Evolutionary conservation across 75 land plant genomes (phyloP), one percentile per base, ranked within the genome.

Genomic region (Sequoia sempervirens): DNA sequence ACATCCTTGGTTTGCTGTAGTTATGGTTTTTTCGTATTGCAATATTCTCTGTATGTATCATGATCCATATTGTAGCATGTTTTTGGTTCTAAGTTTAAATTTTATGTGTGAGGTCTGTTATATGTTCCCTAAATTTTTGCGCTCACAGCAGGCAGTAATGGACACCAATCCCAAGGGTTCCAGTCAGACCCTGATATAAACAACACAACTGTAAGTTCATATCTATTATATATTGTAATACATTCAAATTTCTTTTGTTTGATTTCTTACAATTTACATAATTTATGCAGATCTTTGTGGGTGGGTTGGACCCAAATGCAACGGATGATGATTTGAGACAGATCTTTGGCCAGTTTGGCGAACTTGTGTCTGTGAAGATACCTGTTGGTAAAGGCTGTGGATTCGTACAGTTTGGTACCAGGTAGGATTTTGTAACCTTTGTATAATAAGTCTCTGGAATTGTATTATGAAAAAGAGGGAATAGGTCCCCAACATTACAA

Each of bases 321-420:
- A 89, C 84, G 47, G 99, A 97, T 88, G 96, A 95, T 52, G 96
- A 94, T 69, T 90, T 97, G 36, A 92, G 88, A 82, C 88, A 92
- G 81, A 83, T 92, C 28, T 97, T 97, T 84, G 89, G 88, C 32
- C 92, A 95, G 84, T 95, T 88, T 89, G 99, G 99, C 37, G 99
- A 95, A 3, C 88, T 97, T 83, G 84, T 90, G 7, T 95, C 96
- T 50, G 97, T 97, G 26, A 97, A 97, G 84, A 95, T 97, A 81
- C 99, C 99, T 85, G 90, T 85, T 87, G 96, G 98, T 11, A 97
- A 97, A 84, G 94, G 93, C 80, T 97, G 99, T 87, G 99, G 99
- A 12, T 97, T 97, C 88, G 99, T 95, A 3, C 99, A 95, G 85
- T 97, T 93, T 88, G 87, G 88, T n/a, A 85, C 90, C 79, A 92